Evolutionary conservation across 768 basidiomycete species (phyloP).

Genomic region (Brasilioporus rufonigricans): DNA sequence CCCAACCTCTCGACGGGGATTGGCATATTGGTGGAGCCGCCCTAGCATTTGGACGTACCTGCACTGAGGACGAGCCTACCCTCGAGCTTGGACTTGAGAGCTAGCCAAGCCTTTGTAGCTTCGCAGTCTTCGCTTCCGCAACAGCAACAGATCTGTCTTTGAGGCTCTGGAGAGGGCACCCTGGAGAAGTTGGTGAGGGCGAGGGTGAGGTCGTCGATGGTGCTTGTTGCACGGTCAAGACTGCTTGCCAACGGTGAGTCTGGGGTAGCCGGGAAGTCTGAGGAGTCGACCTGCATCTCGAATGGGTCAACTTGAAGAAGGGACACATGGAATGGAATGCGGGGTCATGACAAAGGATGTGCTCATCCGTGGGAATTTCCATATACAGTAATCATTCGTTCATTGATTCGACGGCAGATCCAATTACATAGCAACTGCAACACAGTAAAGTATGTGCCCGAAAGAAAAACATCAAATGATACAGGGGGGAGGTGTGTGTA

Average conservation of each 20-base stretch:
- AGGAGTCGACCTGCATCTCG: constrained; percentile 24
- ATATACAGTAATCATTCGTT: constrained; percentile 4
- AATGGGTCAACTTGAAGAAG: background rate
- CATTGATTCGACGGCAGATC: background rate
- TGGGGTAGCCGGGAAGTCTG: constrained; percentile 42
- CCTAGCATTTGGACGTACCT: constrained; percentile 49
- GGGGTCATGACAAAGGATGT: background rate
- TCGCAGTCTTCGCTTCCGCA: constrained; percentile 67
- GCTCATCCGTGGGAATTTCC: constrained; percentile 18
- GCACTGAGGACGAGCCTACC: constrained; percentile 79
- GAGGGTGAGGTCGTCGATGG: constrained; percentile 77
- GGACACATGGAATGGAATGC: background rate
- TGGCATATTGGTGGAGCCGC: background rate
- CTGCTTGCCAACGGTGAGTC: constrained; percentile 51
- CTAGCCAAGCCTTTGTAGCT: constrained; percentile 59
- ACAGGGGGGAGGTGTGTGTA: constrained; percentile 1
- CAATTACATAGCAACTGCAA: background rate
- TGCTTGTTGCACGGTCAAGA: constrained; percentile 52
- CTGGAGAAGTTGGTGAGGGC: constrained; percentile 73
- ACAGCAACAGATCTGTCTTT: constrained; percentile 53
- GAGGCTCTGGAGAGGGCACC: constrained; percentile 70
- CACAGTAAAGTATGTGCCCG: constrained; percentile 6
- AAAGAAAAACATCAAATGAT: background rate
- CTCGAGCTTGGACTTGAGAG: constrained; percentile 69
- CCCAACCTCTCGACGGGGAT: constrained; percentile 65